phyloP scores from a whole-genome alignment of 108 stramenopile genomes.

The Nitzschia palea region DNA sequence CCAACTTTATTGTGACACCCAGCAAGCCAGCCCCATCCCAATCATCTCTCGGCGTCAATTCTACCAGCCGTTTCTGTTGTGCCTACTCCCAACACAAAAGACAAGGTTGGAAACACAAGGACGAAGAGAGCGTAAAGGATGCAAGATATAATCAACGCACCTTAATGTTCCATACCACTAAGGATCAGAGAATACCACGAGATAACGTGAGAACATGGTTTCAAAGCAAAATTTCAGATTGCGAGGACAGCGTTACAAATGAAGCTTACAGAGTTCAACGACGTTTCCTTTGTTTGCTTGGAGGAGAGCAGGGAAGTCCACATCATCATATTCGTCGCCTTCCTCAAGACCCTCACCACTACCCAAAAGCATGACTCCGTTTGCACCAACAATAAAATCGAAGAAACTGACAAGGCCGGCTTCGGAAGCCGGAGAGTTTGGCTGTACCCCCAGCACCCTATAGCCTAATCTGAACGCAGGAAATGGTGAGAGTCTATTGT shows the following conservation, averaged over 20 bases:
- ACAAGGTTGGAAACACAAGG: not conserved
- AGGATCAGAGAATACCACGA: no score
- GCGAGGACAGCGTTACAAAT: no score
- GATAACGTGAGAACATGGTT: constrained; percentile 3
- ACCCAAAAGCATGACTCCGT: constrained; percentile 71
- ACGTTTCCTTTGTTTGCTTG: constrained; percentile 52
- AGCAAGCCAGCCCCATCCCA: constrained; percentile 95
- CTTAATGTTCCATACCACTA: constrained; percentile 87
- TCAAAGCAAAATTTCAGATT: no score
- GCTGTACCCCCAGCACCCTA: constrained; percentile 94
- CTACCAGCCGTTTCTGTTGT: constrained; percentile 71
- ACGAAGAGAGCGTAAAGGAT: not conserved
- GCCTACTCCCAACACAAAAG: constrained; percentile 23
- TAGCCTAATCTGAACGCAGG: no score
- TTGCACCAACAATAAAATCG: constrained; percentile 92
- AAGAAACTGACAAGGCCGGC: constrained; percentile 95
- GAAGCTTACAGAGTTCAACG: constrained; percentile 69
- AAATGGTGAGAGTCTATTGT: no score
- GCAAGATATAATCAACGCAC: not conserved
- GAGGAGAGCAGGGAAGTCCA: constrained; percentile 67
- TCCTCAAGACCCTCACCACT: constrained; percentile 69
- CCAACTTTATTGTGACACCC: constrained; percentile 95
- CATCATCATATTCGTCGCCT: constrained; percentile 82
- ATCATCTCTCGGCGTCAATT: constrained; percentile 72
- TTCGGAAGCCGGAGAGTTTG: constrained; percentile 79